phyloP scores from a whole-genome alignment of 345 rosid genomes.

The Viola odorata region DNA sequence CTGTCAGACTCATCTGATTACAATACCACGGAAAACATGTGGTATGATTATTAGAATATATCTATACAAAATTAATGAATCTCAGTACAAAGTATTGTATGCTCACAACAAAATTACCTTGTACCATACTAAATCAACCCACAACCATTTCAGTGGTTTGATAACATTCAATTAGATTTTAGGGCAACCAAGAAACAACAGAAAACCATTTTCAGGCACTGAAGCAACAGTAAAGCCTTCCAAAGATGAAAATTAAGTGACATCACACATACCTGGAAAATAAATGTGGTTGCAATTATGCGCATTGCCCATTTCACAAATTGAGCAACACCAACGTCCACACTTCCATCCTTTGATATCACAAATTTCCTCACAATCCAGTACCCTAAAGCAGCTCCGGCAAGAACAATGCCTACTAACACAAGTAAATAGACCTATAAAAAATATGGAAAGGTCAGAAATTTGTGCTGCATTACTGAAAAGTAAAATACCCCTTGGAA shows the following conservation, averaged over 20 bases:
- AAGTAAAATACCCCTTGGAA: background rate
- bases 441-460: slow-evolving; percentile 9
- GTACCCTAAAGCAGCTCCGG: slow-evolving; percentile 93
- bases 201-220: background rate
- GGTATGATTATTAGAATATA: too few relatives aligned
- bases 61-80: too few relatives aligned
- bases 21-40: background rate
- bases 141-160: too few relatives aligned
- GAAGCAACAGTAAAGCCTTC: background rate
- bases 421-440: slow-evolving; percentile 61
- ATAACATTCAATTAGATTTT: too few relatives aligned
- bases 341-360: slow-evolving; percentile 69
- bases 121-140: too few relatives aligned
- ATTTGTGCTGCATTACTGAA: background rate
- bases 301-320: slow-evolving; percentile 96
- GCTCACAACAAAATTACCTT: too few relatives aligned
- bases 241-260: slow-evolving; percentile 2
- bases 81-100: too few relatives aligned
- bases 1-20: background rate
- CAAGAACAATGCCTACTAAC: slow-evolving; percentile 55
- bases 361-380: slow-evolving; percentile 91
- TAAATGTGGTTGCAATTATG: slow-evolving; percentile 54
- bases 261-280: slow-evolving; percentile 55
- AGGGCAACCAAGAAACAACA: too few relatives aligned
- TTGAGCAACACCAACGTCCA: slow-evolving; percentile 71